Conservation (phyloP, 2,329 filamentous ascomycete genomes). For the Boeremia exigua region DNA sequence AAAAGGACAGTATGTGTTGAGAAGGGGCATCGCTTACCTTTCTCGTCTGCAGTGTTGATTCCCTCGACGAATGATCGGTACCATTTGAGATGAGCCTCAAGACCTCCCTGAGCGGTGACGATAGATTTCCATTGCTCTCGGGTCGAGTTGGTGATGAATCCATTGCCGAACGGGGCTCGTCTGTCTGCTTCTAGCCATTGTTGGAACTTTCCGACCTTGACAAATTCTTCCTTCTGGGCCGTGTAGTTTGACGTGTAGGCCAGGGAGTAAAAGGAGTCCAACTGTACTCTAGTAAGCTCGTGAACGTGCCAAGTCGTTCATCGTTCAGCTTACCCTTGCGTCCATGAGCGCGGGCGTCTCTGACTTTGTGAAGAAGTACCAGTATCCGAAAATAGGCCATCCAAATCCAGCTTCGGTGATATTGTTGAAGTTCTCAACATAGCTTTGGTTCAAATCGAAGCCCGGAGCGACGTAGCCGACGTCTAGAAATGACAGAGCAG, state of each 20-base stretch:
- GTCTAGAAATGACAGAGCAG: too few species aligned
- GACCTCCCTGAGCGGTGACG: slow-evolving; percentile 1
- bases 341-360: not conserved
- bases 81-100: not conserved
- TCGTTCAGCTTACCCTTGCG: too few species aligned
- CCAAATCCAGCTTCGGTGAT: not conserved
- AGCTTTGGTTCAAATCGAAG: not conserved
- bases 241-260: not conserved
- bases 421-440: not conserved
- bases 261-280: not conserved
- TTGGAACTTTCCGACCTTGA: not conserved
- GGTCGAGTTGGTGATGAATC: not conserved
- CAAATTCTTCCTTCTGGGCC: not conserved
- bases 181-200: not conserved
- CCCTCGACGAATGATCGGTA: not conserved
- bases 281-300: not conserved
- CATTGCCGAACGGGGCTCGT: not conserved
- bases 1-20: too few species aligned
- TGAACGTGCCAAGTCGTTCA: not conserved
- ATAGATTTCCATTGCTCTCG: slow-evolving; percentile 10
- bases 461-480: not conserved
- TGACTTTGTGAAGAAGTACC: not conserved
- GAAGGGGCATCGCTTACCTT: not conserved
- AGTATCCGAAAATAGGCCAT: not conserved
- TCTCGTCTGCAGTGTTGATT: not conserved